These are phyloP conservation scores for Thalassiosira profunda DNA, from an alignment of 108 stramenopile genomes.

Conservation along the genomic window DNA sequence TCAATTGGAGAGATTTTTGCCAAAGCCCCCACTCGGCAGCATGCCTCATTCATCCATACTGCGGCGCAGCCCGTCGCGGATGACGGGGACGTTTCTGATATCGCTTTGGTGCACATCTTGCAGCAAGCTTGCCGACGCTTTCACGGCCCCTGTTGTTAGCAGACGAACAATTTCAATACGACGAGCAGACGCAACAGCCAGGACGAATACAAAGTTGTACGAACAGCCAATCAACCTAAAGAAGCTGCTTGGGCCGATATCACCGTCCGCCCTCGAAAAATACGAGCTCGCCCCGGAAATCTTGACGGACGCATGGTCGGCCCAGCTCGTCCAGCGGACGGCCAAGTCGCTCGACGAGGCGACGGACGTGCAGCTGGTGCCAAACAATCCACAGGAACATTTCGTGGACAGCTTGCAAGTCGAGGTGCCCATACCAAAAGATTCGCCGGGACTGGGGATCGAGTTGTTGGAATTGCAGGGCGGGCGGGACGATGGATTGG, in stretches of 20 bases:
- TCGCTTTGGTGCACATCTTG: too few relatives aligned
- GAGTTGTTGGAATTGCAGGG: conserved; percentile 46
- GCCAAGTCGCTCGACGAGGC: conserved; percentile 21
- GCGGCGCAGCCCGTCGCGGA: too few relatives aligned
- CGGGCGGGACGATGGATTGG: conserved; percentile 52
- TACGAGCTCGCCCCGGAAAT: conserved; percentile 18
- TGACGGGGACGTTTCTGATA: too few relatives aligned
- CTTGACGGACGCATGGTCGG: conserved; percentile 5
- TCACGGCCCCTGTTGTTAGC: too few relatives aligned
- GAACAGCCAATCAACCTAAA: conserved; percentile 25
- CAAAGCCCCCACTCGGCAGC: too few relatives aligned
- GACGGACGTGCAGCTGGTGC: conserved; percentile 16
- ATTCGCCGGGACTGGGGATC: conserved; percentile 38
- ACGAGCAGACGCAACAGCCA: too few relatives aligned
- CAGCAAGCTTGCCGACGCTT: too few relatives aligned
- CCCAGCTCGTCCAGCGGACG: conserved; percentile 13
- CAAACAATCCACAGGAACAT: conserved; percentile 51
- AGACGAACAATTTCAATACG: too few relatives aligned
- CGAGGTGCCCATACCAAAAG: conserved; percentile 42
- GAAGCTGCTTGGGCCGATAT: conserved; percentile 23
- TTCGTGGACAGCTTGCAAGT: conserved; percentile 62
- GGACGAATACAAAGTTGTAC: conserved; percentile 2
- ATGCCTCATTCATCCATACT: too few relatives aligned
- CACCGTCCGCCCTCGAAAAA: conserved; percentile 21
- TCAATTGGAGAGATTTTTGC: too few relatives aligned